Evolutionary conservation across 768 basidiomycete genomes (phyloP).

Genomic region (Xerocomus spinulosus): DNA sequence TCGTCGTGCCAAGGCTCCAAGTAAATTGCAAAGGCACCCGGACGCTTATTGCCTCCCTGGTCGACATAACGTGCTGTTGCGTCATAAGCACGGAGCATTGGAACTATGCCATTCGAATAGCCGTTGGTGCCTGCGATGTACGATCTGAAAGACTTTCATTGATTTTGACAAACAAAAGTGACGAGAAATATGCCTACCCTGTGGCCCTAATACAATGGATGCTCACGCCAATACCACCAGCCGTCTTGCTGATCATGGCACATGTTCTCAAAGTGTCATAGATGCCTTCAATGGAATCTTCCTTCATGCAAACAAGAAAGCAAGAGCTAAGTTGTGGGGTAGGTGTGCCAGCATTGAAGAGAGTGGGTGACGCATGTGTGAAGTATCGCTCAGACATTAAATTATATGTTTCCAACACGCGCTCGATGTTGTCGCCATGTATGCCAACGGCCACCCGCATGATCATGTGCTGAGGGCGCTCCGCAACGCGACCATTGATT

Average conservation of each 20-base stretch:
- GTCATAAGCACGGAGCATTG: conserved; percentile 97
- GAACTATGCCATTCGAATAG: conserved; percentile 97
- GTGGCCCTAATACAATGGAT: conserved; percentile 97
- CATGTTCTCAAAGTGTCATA: conserved; percentile 98
- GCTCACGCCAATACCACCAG: conserved; percentile 93
- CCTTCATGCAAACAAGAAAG: conserved; percentile 98
- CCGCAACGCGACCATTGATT: conserved; percentile 90
- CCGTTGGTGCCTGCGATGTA: conserved; percentile 99
- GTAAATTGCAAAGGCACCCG: conserved; percentile 97
- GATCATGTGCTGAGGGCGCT: conserved; percentile 97
- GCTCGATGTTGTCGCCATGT: conserved; percentile 85
- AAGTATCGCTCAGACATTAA: conserved; percentile 98
- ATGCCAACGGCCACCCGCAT: conserved; percentile 99
- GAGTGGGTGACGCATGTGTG: conserved; percentile 95
- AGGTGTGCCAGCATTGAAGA: conserved; percentile 98
- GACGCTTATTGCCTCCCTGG: conserved; percentile 98
- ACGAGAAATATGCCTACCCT: conserved; percentile 49
- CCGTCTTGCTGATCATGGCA: conserved; percentile 99
- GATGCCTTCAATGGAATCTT: conserved; percentile 98
- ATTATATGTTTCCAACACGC: conserved; percentile 87
- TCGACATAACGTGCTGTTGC: conserved; percentile 98
- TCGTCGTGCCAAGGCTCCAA: conserved; percentile 99
- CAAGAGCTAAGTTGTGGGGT: conserved; percentile 93
- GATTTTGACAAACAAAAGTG: neutral
- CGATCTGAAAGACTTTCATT: conserved; percentile 49